Percentiles rank a stretch among this genome's conserved stretches.
Evolutionary conservation across 1,284 basidiomycete genomes (phyloP).

Genomic region (Sanghuangporus weigelae): DNA sequence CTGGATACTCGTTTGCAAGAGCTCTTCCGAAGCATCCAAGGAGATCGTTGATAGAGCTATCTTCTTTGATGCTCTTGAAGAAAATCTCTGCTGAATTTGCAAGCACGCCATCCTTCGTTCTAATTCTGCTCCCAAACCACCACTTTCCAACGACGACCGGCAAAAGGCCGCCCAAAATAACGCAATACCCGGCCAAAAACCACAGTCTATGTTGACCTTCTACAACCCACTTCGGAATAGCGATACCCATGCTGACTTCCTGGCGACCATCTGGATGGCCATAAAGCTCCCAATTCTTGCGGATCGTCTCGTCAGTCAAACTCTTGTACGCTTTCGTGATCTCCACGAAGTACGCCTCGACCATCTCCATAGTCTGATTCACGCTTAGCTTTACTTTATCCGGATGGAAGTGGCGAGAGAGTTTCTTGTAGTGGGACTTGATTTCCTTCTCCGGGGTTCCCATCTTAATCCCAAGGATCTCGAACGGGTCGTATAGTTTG

Average conservation of each 20-base stretch:
- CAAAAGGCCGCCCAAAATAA: constrained; percentile 83
- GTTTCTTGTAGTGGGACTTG: constrained; percentile 93
- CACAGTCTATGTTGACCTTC: constrained; percentile 89
- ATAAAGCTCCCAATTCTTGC: constrained; percentile 87
- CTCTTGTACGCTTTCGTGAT: constrained; percentile 99
- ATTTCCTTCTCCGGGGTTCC: constrained; percentile 83
- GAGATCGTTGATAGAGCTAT: constrained; percentile 71
- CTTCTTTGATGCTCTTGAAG: constrained; percentile 85
- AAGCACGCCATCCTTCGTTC: constrained; percentile 91
- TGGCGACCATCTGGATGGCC: constrained; percentile 97
- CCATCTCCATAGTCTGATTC: constrained; percentile 88
- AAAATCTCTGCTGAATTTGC: constrained; percentile 82
- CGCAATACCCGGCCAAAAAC: constrained; percentile 85
- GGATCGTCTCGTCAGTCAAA: constrained; percentile 90
- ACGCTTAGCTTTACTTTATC: constrained; percentile 87
- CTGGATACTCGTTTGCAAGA: constrained; percentile 56
- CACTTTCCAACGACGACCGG: constrained; percentile 89
- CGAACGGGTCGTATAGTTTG: constrained; percentile 90
- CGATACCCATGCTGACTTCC: constrained; percentile 93
- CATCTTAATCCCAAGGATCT: constrained; percentile 82
- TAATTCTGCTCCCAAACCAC: constrained; percentile 94
- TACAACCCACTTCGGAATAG: constrained; percentile 91
- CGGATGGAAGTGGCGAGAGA: constrained; percentile 91
- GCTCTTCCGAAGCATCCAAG: constrained; percentile 72
- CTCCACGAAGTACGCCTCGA: constrained; percentile 85